Conservation (phyloP, 805 yeast species). For the Metschnikowia kofuensis region DNA sequence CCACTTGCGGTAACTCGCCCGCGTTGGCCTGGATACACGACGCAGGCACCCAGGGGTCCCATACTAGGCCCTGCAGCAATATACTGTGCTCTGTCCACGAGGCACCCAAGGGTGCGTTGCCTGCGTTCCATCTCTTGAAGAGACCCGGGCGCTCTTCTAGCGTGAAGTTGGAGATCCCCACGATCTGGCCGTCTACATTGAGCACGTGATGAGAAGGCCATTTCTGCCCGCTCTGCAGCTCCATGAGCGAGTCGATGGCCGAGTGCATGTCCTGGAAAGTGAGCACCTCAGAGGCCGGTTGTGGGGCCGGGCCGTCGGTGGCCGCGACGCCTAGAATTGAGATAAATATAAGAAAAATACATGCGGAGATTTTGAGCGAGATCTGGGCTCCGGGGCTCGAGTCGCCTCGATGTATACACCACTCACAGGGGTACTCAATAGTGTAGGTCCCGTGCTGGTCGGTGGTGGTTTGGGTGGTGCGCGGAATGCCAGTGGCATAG, state of each 20-base stretch:
- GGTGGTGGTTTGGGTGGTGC: background rate
- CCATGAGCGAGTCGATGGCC: constrained; percentile 1
- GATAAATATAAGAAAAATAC: background rate
- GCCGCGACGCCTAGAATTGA: background rate
- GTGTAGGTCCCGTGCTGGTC: background rate
- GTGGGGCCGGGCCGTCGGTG: background rate
- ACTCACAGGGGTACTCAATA: background rate
- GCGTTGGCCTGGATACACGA: constrained; percentile 6
- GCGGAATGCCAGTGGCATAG: background rate
- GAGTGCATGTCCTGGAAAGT: background rate
- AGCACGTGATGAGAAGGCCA: background rate
- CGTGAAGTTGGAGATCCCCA: background rate
- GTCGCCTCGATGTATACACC: background rate
- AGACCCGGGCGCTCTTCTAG: background rate
- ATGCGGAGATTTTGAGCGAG: background rate
- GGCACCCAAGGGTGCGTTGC: constrained; percentile 1
- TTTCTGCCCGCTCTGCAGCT: background rate
- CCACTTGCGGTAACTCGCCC: background rate
- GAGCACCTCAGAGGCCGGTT: background rate
- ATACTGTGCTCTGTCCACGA: constrained; percentile 1
- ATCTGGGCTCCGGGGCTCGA: background rate
- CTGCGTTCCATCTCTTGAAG: constrained; percentile 1
- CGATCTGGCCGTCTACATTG: background rate
- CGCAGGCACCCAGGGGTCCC: constrained; percentile 7
- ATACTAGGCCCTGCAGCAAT: constrained; percentile 1